Conservation (phyloP, 2,329 filamentous ascomycete species). For the Penicillium expansum region DNA sequence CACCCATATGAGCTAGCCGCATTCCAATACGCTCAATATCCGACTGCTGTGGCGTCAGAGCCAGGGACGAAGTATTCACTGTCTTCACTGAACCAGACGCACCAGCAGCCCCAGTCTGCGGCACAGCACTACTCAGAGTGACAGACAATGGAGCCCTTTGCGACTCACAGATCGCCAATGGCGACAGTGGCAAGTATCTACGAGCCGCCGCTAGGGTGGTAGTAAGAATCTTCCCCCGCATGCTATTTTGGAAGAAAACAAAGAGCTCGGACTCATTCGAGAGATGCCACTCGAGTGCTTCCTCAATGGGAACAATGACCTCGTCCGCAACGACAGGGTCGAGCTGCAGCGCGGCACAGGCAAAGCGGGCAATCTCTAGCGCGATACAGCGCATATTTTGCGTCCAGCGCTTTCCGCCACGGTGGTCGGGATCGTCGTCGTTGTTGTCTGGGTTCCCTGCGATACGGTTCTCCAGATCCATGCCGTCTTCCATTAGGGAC, state of each 20-base stretch:
- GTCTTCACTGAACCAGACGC: not conserved
- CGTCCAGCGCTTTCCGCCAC: conserved; percentile 32
- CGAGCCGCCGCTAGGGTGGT: conserved; percentile 34
- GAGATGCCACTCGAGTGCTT: conserved; percentile 35
- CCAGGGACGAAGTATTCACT: conserved; percentile 1
- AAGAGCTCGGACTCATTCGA: conserved; percentile 35
- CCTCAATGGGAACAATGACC: conserved; percentile 35
- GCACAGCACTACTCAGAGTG: conserved; percentile 8
- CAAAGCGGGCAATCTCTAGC: conserved; percentile 44
- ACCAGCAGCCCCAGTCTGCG: not conserved
- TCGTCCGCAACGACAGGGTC: conserved; percentile 32
- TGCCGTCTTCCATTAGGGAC: conserved; percentile 38
- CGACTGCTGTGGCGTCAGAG: conserved; percentile 27
- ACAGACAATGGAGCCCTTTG: conserved; percentile 33
- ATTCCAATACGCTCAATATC: conserved; percentile 59
- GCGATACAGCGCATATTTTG: conserved; percentile 39
- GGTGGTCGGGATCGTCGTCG: conserved; percentile 19
- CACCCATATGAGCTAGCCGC: conserved; percentile 75
- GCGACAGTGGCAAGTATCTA: conserved; percentile 42
- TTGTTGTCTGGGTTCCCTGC: conserved; percentile 10
- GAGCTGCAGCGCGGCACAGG: conserved; percentile 32
- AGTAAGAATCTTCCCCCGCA: conserved; percentile 34
- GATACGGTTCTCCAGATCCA: conserved; percentile 21
- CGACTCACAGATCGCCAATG: conserved; percentile 44
- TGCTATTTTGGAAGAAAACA: conserved; percentile 32